These are phyloP conservation scores for Perkinsus chesapeaki DNA, from an alignment of 169 alveolate species.

Conservation along the genomic window DNA sequence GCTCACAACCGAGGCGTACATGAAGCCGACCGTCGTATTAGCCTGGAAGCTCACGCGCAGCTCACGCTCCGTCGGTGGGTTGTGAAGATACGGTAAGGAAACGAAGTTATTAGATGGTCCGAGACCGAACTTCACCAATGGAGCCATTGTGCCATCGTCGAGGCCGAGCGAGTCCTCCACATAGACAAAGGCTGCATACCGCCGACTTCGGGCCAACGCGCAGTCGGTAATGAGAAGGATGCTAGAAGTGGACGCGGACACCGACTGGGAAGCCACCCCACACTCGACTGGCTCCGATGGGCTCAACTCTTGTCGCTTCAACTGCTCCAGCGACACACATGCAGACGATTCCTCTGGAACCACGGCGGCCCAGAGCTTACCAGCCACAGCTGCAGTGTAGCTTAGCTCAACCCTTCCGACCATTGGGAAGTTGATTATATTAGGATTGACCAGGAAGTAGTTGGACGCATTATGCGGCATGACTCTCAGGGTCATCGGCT, in stretches of 20 bases:
- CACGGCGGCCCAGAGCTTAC: slow-evolving; percentile 19
- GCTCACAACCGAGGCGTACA: background rate
- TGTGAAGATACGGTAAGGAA: background rate
- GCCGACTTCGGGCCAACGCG: background rate
- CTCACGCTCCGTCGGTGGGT: background rate
- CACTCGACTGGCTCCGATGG: background rate
- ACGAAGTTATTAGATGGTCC: background rate
- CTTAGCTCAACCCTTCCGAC: background rate
- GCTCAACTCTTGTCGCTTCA: background rate
- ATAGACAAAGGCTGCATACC: slow-evolving; percentile 7
- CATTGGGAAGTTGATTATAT: background rate
- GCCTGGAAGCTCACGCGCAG: background rate
- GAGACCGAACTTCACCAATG: background rate
- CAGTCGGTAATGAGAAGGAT: background rate
- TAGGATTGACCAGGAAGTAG: slow-evolving; percentile 5
- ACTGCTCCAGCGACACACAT: background rate
- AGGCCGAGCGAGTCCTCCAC: slow-evolving; percentile 2
- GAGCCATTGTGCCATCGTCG: background rate
- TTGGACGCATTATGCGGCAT: background rate
- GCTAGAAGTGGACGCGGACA: background rate
- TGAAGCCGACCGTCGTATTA: background rate
- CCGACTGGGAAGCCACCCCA: background rate
- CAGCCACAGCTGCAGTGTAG: background rate
- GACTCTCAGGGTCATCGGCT: background rate
- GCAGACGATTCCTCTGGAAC: slow-evolving; percentile 19